These are phyloP conservation scores for Casuarina glauca DNA, from an alignment of 306 rosid species.

Conservation along the genomic window DNA sequence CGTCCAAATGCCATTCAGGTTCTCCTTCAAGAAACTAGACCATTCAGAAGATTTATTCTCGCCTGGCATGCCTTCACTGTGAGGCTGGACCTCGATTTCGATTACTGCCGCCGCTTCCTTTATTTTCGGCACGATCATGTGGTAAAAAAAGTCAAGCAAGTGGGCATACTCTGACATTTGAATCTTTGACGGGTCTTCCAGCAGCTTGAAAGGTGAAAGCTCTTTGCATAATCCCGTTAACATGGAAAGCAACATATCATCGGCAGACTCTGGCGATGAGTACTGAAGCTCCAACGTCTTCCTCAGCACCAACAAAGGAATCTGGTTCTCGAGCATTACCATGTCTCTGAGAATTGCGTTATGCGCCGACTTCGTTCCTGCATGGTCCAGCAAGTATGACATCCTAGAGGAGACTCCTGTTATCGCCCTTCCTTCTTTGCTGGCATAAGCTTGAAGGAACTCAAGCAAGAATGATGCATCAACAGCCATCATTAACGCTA, in stretches of 20 bases:
- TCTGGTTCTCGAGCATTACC: conserved; percentile 18
- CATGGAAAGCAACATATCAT: conserved; percentile 52
- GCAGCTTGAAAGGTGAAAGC: conserved; percentile 25
- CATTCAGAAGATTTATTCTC: conserved; percentile 18
- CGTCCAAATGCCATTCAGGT: conserved; percentile 41
- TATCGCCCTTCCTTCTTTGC: conserved; percentile 36
- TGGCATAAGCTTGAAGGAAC: conserved; percentile 51
- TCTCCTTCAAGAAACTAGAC: conserved; percentile 28
- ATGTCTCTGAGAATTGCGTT: conserved; percentile 68
- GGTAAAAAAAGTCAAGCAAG: conserved; percentile 57
- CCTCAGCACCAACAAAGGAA: conserved; percentile 16
- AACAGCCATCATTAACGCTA: conserved; percentile 73
- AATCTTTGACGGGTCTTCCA: conserved; percentile 34
- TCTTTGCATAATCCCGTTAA: background rate
- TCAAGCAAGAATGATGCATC: conserved; percentile 79
- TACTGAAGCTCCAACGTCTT: conserved; percentile 52
- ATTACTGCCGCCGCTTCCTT: conserved; percentile 26
- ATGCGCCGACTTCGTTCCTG: conserved; percentile 57
- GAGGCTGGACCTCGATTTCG: conserved; percentile 32
- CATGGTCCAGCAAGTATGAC: conserved; percentile 59
- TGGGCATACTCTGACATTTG: conserved; percentile 49
- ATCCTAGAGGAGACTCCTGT: background rate
- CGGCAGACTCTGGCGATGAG: conserved; percentile 42
- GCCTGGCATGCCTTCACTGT: conserved; percentile 18
- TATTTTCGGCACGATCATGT: conserved; percentile 1